Base-by-base conservation (phyloP, 345 rosid species). In the Salix viminalis region DNA sequence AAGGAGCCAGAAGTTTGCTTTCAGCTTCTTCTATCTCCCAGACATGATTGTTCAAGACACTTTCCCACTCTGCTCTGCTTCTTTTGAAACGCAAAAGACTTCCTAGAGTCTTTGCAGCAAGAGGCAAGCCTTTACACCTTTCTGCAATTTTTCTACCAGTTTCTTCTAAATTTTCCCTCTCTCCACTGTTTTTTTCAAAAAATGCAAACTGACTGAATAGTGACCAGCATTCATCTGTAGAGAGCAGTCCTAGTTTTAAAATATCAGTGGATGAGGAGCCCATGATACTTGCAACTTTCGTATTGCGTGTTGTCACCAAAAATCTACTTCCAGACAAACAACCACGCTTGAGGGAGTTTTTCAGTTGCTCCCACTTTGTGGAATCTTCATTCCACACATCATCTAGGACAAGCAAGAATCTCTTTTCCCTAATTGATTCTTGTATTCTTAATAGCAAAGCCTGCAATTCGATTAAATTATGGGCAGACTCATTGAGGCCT, bases 11-110 rank as follows among this genome's bases (percentile, higher is more conserved):
- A 70, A 76, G 5, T 7, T 72, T 62, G 13, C 7, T 69, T 39
- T 70, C n/a, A 19, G 18, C 78, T 70, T 70, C 75, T 32, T 77
- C 64, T 18, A 71, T 1, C 58, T 77, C 54, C 81, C 83, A 81
- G 0, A 73, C 5, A 7, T 67, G 65, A 73, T 69, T 81, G 1
- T 65, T 15, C 34, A 79, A 61, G 34, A 84, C 74, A 36, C 18
- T 69, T 41, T 69, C 26, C 82, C 87, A 84, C 14, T 76, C 79
- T 44, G 23, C 26, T 56, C n/a, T 15, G 7, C 42, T 28, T 26
- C 23, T 41, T 73, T 76, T 6, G 0, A 72, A 48, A 4, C 76
- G 67, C 39, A 84, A 46, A 11, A 76, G 58, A 16, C 67, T 36
- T 5, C 75, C 75, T 11, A 81, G 12, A 32, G 46, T 28, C 23